Evolutionary conservation across 2,329 filamentous ascomycete genomes (phyloP).

Genomic region (Ceratocystis smalleyi): DNA sequence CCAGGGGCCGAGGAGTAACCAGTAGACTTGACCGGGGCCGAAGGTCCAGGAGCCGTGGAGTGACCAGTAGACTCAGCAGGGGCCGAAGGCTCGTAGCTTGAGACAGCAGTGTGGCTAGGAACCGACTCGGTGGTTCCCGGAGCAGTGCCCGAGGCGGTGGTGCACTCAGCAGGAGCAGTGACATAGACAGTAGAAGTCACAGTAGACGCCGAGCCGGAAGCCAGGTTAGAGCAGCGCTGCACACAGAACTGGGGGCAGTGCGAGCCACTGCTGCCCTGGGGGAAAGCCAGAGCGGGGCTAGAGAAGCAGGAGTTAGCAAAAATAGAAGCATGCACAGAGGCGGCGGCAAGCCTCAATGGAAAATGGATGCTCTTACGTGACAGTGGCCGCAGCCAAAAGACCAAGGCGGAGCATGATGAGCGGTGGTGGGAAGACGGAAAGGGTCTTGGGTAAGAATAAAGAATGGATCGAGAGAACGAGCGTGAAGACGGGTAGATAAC

Average conservation of each 20-base stretch:
- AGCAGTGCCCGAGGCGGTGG: not conserved
- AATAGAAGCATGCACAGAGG: not conserved
- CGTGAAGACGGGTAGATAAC: not conserved
- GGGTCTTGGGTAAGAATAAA: not conserved
- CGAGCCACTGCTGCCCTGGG: slow-evolving; percentile 6
- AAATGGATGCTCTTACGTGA: slow-evolving; percentile 4
- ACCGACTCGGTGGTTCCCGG: not conserved
- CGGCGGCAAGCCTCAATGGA: not conserved
- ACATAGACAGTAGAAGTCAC: slow-evolving; percentile 13
- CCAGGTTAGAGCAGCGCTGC: slow-evolving; percentile 12
- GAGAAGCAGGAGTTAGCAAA: not conserved
- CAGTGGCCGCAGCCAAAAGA: slow-evolving; percentile 12
- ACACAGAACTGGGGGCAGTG: slow-evolving; percentile 14
- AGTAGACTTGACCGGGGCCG: not conserved
- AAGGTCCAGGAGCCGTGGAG: slow-evolving; percentile 1
- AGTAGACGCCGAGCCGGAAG: slow-evolving; percentile 4
- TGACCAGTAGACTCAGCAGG: not conserved
- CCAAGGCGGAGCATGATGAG: slow-evolving; percentile 13
- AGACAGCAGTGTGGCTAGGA: too few species aligned
- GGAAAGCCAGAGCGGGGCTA: slow-evolving; percentile 8
- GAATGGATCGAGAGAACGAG: not conserved
- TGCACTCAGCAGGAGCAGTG: slow-evolving; percentile 6
- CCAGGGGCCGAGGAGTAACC: not conserved
- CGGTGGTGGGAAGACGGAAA: not conserved
- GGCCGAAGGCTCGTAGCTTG: not conserved